Base-by-base conservation (phyloP, 345 rosid genomes). In the sweet orange (Citrus sinensis) region DNA sequence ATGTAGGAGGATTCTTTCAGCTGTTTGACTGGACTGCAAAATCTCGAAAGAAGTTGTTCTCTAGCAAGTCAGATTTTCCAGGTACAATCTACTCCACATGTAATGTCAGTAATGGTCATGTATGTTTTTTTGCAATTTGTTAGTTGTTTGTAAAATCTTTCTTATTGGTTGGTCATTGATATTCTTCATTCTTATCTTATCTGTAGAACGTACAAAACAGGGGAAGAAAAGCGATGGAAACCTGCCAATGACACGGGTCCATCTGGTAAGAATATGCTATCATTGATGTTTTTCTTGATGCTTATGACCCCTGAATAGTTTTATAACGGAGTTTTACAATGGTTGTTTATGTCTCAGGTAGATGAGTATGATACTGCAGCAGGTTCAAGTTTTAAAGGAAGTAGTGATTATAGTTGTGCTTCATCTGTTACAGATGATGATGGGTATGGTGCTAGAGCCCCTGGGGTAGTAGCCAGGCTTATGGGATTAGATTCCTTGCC, bases 401-500 rank as follows among this genome's bases (percentile, higher is more conserved):
- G 90, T 58, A 83, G 91, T 46, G 94, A 92, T 65, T 88, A 90
- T 13, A 96, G 99, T 75, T 96, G 97, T 84, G 94, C 98, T 55
- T 96, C 98, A 10, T 96, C 99, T 27, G 92, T 94, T 56, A 90
- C 92, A 30, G 97, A 92, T 81, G 99, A 96, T 71, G 99, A 94
- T 64, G 92, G 92, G 27, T 89, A 82, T 75, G 99, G 92, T 65
- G 87, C 87, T 81, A 92, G 76, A 87, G 90, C 92, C 35, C 97
- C 99, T 8, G 90, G 91, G 59, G 98, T 94, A 51, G 98, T 96
- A 58, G 98, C 98, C 14, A 89, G 98, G 89, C 98, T 96, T 69
- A 96, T 96, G 99, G 99, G 99, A 78, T 85, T 96, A 80, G 90
- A 94, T 75, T 85, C 98, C 63, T 76, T 96, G 84, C 99, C 99